Evolutionary conservation across 2,329 filamentous ascomycete species (phyloP), one percentile per base, ranked within the genome.

Genomic region (Diaporthe sp.): DNA sequence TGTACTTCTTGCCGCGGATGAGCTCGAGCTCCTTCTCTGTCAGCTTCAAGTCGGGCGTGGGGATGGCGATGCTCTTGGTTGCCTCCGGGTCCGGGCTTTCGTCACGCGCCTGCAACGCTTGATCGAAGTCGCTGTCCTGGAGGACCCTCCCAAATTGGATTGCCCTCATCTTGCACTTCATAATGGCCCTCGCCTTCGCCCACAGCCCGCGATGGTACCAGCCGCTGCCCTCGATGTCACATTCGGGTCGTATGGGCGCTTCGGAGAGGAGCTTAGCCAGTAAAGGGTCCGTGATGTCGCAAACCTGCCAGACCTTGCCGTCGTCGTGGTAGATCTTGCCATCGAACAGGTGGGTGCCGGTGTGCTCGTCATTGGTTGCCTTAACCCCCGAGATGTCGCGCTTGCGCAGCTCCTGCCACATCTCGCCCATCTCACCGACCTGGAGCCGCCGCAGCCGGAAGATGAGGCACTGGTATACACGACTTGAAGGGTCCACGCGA

Each of bases 301-400:
- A 98, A 37, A 97, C 90, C 86, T 98, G 97, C 94, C 95, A 99
- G 68, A 97, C 93, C 80, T 97, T 97, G 53, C 95, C 95, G 80
- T 98, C 95, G 1, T 91, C 90, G 22, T 91, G 91, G 73, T 96
- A 91, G 2, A 89, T 90, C 76, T 92, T 88, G 62, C 96, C 96
- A 77, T 97, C 95, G 83, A 98, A 98, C 1, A 96, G 87, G 83
- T 98, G 96, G 82, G 28, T 84, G 46, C 85, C 82, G 34, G 85
- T 84, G 60, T 67, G 34, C 28, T 65, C 76, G 31, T 78, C 77
- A 22, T 77, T 79, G 57, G 75, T 75, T 79, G 76, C 82, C 80
- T 84, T 76, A 76, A 79, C 71, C 79, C 79, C 74, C 25, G 79
- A 74, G 25, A 81, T 71, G 55, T 82, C 82, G 42, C 80, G 80